A percentile compares a stretch with the other conserved stretches of the same genome.
phyloP scores from a whole-genome alignment of 2,329 filamentous ascomycete genomes.

The Verticillium klebahnii region DNA sequence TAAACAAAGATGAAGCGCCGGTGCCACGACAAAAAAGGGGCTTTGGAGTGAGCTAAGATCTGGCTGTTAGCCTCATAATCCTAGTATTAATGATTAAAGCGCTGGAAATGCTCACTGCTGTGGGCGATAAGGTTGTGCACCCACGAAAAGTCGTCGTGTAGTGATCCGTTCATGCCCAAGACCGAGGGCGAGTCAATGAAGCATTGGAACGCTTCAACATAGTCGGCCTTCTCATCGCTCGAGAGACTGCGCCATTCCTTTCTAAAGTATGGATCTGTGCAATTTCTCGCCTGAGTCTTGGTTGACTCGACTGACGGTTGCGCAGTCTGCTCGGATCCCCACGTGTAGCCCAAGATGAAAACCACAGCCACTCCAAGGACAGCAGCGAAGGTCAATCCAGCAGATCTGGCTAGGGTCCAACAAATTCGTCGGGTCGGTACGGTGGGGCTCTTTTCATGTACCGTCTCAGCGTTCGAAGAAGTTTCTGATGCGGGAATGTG shows the following conservation, averaged over 20 bases:
- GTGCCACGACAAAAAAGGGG: slow-evolving; percentile 12
- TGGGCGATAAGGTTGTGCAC: slow-evolving; percentile 13
- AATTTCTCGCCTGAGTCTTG: neutral
- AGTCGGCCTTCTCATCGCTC: slow-evolving; percentile 6
- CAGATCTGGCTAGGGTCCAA: neutral
- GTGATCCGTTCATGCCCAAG: slow-evolving; percentile 9
- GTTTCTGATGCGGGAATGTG: too few relatives aligned
- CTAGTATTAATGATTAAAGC: too few relatives aligned
- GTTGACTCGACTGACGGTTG: neutral
- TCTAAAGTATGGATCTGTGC: slow-evolving; percentile 4
- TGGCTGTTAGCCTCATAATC: neutral
- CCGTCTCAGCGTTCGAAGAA: too few relatives aligned
- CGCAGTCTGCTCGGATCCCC: neutral
- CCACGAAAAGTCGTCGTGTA: slow-evolving; percentile 13
- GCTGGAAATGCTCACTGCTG: slow-evolving; percentile 5
- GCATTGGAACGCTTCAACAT: slow-evolving; percentile 11
- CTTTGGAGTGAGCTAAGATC: slow-evolving; percentile 6
- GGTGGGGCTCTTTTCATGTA: too few relatives aligned
- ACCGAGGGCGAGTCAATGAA: slow-evolving; percentile 9
- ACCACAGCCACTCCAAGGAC: neutral
- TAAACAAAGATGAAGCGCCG: slow-evolving; percentile 12
- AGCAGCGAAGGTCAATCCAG: neutral
- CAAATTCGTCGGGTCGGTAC: too few relatives aligned
- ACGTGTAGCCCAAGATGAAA: neutral
- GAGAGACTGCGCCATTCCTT: slow-evolving; percentile 11